Evolutionary conservation across 441 rosid genomes (phyloP), one percentile per base, ranked within the genome.

Genomic region (Jatropha multifida): DNA sequence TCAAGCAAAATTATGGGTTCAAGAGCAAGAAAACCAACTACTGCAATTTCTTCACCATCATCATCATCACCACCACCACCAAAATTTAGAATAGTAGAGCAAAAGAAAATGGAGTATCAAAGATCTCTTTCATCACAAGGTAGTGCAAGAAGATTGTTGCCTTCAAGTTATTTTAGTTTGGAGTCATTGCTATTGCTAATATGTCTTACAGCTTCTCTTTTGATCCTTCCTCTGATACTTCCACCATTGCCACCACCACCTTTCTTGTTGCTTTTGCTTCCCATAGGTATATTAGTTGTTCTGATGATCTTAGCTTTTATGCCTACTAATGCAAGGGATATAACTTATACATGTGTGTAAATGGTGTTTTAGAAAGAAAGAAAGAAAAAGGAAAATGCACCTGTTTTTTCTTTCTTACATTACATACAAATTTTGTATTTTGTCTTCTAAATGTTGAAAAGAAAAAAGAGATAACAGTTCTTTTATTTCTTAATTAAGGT

Each of bases 191-290:
- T 89, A 49, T 23, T 93, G 78, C 89, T 94, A 59, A 46, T 87
- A 11, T 85, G 94, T 76, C 84, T 93, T 38, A 90, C 99, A 4
- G 93, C 87, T 6, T 93, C 94, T 0, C 81, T 94, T 78, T 84
- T 94, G 81, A 83, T 94, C 72, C 86, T 94, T 20, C 98, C 98
- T 2, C 76, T 94, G 89, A 81, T 94, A 54, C 90, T 94, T 3
- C 97, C 98, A 0, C 97, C 98, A 2, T 79, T 94, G 88, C 99
- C 98, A 40, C 99, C 97, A 0, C 99, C 99, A 3, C 98, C 99
- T 0, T 90, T 90, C 74, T 74, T 93, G 92, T 69, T 94, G 67
- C 91, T 94, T 55, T 77, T 94, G 80, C 83, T 94, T 72, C 98
- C 99, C 4, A 83, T 94, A 52, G 90, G 81, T 73, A 93, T 94